Percentiles rank a stretch among this genome's conserved stretches.
These are phyloP conservation scores for Phyllostachys edulis DNA, from an alignment of 176 grass and related monocot genomes.

Conservation along the genomic window DNA sequence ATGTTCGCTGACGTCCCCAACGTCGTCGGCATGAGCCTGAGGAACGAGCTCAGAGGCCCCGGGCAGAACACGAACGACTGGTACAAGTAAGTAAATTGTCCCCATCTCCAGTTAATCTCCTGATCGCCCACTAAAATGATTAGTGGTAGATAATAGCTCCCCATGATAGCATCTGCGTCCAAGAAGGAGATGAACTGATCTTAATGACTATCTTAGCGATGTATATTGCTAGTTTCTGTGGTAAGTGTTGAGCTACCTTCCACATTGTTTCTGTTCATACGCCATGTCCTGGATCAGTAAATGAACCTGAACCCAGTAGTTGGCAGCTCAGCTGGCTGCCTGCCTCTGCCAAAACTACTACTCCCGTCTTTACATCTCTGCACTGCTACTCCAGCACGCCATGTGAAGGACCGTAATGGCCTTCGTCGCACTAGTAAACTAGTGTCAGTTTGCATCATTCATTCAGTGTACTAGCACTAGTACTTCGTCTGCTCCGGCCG, in stretches of 20 bases:
- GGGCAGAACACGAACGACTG: conserved; percentile 68
- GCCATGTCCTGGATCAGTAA: conserved; percentile 28
- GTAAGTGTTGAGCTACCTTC: background rate
- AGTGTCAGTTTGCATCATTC: background rate
- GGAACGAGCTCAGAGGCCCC: conserved; percentile 72
- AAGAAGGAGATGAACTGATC: background rate
- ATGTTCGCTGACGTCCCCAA: conserved; percentile 49
- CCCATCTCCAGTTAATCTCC: too few species aligned
- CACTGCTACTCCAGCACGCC: too few species aligned
- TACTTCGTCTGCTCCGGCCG: background rate
- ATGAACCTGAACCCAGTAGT: conserved; percentile 17
- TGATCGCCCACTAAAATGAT: too few species aligned
- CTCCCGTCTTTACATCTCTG: background rate
- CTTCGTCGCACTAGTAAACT: background rate
- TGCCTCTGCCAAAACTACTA: background rate
- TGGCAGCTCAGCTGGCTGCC: conserved; percentile 9
- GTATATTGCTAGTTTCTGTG: background rate
- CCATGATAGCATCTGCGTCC: background rate
- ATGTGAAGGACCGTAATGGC: too few species aligned
- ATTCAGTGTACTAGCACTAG: background rate
- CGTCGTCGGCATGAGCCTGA: conserved; percentile 77
- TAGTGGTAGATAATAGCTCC: too few species aligned
- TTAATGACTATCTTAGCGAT: background rate
- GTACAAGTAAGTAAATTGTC: conserved; percentile 60
- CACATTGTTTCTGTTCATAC: background rate